Percentiles rank a stretch among this genome's conserved stretches.
phyloP scores from a whole-genome alignment of 1,284 basidiomycete species.

The Irpex rosettiformis region DNA sequence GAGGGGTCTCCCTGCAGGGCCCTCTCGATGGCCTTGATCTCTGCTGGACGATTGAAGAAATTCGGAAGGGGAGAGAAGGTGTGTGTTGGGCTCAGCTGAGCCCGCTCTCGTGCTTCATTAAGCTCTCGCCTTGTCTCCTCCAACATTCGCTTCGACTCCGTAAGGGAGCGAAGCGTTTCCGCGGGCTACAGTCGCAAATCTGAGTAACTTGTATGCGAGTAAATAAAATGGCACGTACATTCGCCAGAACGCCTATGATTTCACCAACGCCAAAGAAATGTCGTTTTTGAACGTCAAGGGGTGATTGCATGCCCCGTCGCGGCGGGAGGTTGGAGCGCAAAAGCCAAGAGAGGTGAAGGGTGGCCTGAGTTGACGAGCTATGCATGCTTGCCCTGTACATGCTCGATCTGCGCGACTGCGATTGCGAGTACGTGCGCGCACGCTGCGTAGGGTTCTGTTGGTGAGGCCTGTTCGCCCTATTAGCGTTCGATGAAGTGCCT shows the following conservation, averaged over 20 bases:
- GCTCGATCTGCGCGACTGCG: conserved; percentile 19
- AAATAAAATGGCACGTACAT: conserved; percentile 43
- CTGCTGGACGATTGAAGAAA: conserved; percentile 66
- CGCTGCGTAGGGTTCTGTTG: conserved; percentile 12
- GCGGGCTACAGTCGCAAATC: conserved; percentile 50
- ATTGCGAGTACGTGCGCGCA: conserved; percentile 18
- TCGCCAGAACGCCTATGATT: conserved; percentile 70
- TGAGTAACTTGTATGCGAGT: background rate
- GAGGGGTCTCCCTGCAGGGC: conserved; percentile 67
- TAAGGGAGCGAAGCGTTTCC: conserved; percentile 72
- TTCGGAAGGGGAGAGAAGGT: conserved; percentile 74
- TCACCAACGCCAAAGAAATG: conserved; percentile 80
- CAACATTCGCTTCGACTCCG: conserved; percentile 69
- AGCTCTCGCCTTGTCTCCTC: conserved; percentile 76
- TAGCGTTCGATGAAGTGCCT: conserved; percentile 9
- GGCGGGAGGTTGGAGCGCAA: conserved; percentile 70
- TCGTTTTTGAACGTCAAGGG: conserved; percentile 55
- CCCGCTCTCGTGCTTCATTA: conserved; percentile 57
- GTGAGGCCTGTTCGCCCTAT: conserved; percentile 10
- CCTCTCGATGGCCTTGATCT: conserved; percentile 60
- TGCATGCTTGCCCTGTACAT: conserved; percentile 15
- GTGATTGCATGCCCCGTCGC: conserved; percentile 53
- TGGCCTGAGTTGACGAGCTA: conserved; percentile 12
- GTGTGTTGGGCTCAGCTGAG: conserved; percentile 69
- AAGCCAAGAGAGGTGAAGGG: conserved; percentile 54